Evolutionary conservation across 768 basidiomycete species (phyloP), one percentile per base, ranked within the genome.

Genomic region (Lactarius indigo): DNA sequence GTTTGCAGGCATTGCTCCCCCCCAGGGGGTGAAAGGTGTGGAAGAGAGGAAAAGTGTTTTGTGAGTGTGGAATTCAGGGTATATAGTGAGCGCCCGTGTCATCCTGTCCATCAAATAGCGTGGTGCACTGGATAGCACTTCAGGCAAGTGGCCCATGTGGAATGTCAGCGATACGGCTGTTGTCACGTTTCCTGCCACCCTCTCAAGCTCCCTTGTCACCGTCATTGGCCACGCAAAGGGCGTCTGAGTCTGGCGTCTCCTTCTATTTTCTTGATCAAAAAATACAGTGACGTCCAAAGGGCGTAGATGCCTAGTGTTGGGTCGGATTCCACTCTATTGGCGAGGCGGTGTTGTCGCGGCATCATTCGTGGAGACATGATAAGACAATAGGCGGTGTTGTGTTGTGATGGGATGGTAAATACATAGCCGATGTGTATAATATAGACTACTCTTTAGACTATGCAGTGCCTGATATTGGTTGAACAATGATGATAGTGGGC

Each of bases 401-500:
- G 20, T 33, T 9, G 55, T 18, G 55, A 56, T 56, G 54, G 15
- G 54, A 30, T 72, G 54, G 69, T 71, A 72, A 70, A 69, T 71
- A 52, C 50, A 50, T 73, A 77, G 73, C 73, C 75, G 12, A 13
- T 50, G 23, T 50, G 23, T 9, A 26, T 23, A 23, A 50, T 50
- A 50, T 50, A 23, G 47, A 50, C n/a, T 1, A n/a, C 23, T n/a
- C 44, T 50, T 23, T 50, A 23, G 47, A 50, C n/a, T 1, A n/a
- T 47, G 44, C 44, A 10, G 71, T 69, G 63, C 75, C 76, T 80
- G 85, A 79, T 65, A 61, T 80, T 87, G 86, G 87, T 89, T 87
- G 86, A 87, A 79, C 86, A 87, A 76, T 75, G 77, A 72, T 74
- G 77, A 72, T 74, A 42, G 23, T 8, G 44, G 37, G 64, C 55